phyloP scores from a whole-genome alignment of 164 flowering plant genomes.

The Saururus chinensis region DNA sequence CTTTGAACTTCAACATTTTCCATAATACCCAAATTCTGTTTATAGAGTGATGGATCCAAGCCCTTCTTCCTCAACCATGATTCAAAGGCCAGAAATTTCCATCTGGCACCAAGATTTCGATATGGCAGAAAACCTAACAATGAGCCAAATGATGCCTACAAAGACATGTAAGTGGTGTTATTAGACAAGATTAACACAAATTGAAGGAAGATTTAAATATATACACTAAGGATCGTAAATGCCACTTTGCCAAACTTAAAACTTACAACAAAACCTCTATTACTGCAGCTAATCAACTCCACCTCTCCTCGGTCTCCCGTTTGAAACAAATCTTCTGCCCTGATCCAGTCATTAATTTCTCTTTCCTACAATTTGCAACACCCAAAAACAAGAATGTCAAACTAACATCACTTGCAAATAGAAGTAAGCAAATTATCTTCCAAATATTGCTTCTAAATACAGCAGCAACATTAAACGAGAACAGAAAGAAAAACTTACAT shows the following conservation, averaged over 20 bases:
- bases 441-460: constrained; percentile 12
- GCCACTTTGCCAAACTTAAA: neutral
- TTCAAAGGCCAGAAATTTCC: constrained; percentile 91
- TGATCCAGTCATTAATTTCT: constrained; percentile 62
- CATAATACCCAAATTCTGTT: constrained; percentile 46
- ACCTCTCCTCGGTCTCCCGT: constrained; percentile 25
- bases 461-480: neutral
- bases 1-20: constrained; percentile 34
- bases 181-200: neutral
- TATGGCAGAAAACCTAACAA: constrained; percentile 87
- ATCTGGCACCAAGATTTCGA: constrained; percentile 61
- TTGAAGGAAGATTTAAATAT: neutral
- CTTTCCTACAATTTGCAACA: constrained; percentile 19
- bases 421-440: constrained; percentile 6
- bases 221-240: neutral
- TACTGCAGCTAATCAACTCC: constrained; percentile 71
- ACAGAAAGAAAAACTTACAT: constrained; percentile 22
- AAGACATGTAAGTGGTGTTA: neutral
- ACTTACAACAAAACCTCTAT: constrained; percentile 84
- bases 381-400: too few species aligned
- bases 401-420: neutral
- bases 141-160: constrained; percentile 80
- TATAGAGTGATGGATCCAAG: constrained; percentile 59
- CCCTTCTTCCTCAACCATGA: constrained; percentile 87
- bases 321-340: constrained; percentile 36